phyloP scores from a whole-genome alignment of 441 rosid species.

The Daphne laureola region DNA sequence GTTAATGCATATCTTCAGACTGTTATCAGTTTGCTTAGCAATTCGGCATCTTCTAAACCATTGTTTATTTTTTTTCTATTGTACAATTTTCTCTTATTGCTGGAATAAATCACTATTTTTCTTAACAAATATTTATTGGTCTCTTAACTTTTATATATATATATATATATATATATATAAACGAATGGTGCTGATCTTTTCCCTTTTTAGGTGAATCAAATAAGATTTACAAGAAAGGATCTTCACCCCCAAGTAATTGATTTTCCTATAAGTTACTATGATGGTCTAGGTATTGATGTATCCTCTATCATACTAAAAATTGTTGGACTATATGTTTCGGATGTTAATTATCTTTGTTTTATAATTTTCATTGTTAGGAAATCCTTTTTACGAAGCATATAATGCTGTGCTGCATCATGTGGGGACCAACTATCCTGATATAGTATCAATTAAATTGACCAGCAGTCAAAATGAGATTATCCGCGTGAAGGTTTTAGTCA shows the following conservation, averaged over 20 bases:
- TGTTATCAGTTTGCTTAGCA: too few relatives aligned
- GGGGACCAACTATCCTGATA: slow-evolving; percentile 68
- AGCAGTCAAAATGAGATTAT: slow-evolving; percentile 33
- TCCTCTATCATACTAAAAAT: slow-evolving; percentile 8
- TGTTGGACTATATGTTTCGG: slow-evolving; percentile 13
- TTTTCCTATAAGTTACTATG: slow-evolving; percentile 63
- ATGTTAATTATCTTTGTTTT: slow-evolving; percentile 13
- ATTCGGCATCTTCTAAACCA: too few relatives aligned
- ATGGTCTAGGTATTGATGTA: slow-evolving; percentile 52
- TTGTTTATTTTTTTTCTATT: too few relatives aligned
- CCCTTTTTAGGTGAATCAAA: slow-evolving; percentile 74
- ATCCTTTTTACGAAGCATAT: slow-evolving; percentile 71
- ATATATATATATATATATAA: slow-evolving; percentile 2
- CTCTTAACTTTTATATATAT: too few relatives aligned
- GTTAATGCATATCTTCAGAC: too few relatives aligned
- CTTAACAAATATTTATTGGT: background rate
- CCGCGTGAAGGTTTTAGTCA: slow-evolving; percentile 61
- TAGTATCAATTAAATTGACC: slow-evolving; percentile 41
- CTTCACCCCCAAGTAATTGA: slow-evolving; percentile 41
- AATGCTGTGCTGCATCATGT: slow-evolving; percentile 40
- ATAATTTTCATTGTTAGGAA: slow-evolving; percentile 42
- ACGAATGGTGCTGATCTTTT: slow-evolving; percentile 11
- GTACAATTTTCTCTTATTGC: slow-evolving; percentile 1
- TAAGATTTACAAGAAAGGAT: slow-evolving; percentile 51
- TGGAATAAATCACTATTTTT: slow-evolving; percentile 9